Conservation (phyloP, 129 eudicot genomes). For the Flaveria sonorensis region DNA sequence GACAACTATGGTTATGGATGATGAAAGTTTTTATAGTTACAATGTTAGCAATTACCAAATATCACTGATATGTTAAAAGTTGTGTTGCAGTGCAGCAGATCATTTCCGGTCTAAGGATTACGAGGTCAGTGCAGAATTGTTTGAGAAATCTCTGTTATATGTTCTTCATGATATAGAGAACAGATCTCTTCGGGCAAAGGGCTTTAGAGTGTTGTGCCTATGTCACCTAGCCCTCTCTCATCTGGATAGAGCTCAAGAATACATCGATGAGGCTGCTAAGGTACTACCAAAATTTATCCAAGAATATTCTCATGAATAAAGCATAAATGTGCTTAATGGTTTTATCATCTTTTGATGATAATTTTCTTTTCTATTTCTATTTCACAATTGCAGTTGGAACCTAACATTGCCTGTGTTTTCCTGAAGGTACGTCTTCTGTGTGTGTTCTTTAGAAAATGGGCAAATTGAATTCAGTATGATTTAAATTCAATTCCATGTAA, state of each 20-base stretch:
- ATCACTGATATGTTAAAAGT: constrained; percentile 13
- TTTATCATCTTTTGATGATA: constrained; percentile 5
- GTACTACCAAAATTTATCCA: constrained; percentile 35
- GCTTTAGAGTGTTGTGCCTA: constrained; percentile 80
- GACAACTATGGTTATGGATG: no score
- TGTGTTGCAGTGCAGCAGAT: constrained; percentile 78
- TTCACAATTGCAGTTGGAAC: constrained; percentile 75
- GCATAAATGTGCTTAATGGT: neutral
- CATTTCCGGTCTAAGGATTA: constrained; percentile 84
- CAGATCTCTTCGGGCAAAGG: constrained; percentile 85
- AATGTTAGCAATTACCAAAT: neutral
- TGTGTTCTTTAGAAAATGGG: neutral
- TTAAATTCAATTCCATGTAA: neutral
- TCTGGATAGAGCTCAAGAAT: constrained; percentile 92
- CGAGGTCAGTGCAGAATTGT: constrained; percentile 77
- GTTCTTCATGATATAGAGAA: constrained; percentile 73
- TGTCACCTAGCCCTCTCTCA: constrained; percentile 82
- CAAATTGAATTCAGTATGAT: neutral
- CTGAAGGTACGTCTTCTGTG: constrained; percentile 60
- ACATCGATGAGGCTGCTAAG: constrained; percentile 97
- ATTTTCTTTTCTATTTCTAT: constrained; percentile 26
- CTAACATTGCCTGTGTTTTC: constrained; percentile 80
- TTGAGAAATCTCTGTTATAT: constrained; percentile 89
- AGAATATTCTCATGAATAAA: constrained; percentile 4
- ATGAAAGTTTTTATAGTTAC: neutral